These are phyloP conservation scores for Coemansia erecta DNA, from an alignment of 192 early-diverging fungal species.

Conservation along the genomic window DNA sequence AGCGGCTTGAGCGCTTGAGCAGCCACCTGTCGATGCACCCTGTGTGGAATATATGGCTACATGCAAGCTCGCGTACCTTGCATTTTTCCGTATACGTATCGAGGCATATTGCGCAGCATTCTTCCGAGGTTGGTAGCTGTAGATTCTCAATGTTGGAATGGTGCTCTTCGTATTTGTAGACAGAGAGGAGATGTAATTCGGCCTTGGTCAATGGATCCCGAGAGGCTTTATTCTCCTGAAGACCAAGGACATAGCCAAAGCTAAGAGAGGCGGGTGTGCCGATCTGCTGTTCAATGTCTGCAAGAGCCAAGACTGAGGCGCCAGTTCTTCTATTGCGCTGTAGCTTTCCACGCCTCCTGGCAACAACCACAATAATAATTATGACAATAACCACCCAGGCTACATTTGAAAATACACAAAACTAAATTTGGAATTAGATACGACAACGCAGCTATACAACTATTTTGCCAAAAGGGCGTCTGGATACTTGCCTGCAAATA, in stretches of 20 bases:
- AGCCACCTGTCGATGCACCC: slow-evolving; percentile 45
- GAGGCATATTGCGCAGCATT: slow-evolving; percentile 38
- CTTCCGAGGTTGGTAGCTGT: not conserved
- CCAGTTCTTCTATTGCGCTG: not conserved
- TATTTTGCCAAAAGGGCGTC: not conserved
- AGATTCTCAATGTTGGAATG: not conserved
- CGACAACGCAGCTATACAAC: not conserved
- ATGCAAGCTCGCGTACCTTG: slow-evolving; percentile 31
- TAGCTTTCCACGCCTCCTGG: slow-evolving; percentile 7
- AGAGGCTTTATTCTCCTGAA: no score
- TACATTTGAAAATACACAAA: not conserved
- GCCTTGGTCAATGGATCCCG: slow-evolving; percentile 2
- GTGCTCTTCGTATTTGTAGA: slow-evolving; percentile 9
- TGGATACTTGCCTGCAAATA: slow-evolving; percentile 18
- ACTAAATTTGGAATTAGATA: no score
- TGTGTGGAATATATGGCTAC: slow-evolving; percentile 35
- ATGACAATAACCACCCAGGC: slow-evolving; percentile 9
- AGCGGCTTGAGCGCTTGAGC: slow-evolving; percentile 37
- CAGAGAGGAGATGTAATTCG: slow-evolving; percentile 19
- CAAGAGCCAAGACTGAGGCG: not conserved
- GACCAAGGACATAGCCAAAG: not conserved
- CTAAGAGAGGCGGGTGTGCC: slow-evolving; percentile 5
- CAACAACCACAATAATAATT: slow-evolving; percentile 9
- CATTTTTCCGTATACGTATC: slow-evolving; percentile 15
- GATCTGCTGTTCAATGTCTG: slow-evolving; percentile 11